Conservation (phyloP, 345 rosid species). For the Trapa bicornis region DNA sequence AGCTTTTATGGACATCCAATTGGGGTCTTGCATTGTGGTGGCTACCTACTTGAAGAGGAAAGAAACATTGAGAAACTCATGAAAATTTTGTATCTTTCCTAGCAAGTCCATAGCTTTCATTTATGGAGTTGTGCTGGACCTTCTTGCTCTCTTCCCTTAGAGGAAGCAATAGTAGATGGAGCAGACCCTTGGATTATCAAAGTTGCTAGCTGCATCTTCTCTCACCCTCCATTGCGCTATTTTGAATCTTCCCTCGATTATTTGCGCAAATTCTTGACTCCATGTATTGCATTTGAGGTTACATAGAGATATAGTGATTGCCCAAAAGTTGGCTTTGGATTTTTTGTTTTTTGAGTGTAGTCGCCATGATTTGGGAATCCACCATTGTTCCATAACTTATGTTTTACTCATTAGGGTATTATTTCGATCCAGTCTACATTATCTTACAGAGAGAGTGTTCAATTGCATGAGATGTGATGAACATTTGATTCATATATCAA, state of each 20-base stretch:
- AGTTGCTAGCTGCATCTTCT: slow-evolving; percentile 47
- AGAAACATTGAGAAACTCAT: slow-evolving; percentile 5
- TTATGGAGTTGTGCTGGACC: slow-evolving; percentile 38
- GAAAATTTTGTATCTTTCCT: slow-evolving; percentile 8
- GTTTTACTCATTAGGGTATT: slow-evolving; percentile 44
- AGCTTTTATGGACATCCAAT: too few species aligned
- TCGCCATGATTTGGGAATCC: slow-evolving; percentile 33
- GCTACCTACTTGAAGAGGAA: slow-evolving; percentile 21
- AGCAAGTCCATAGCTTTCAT: slow-evolving; percentile 5
- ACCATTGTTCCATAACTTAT: slow-evolving; percentile 48
- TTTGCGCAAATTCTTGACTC: slow-evolving; percentile 44
- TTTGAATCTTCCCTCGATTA: slow-evolving; percentile 35
- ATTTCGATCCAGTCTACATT: slow-evolving; percentile 46
- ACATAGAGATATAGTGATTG: slow-evolving; percentile 34
- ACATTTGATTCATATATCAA: slow-evolving; percentile 27
- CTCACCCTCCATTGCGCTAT: slow-evolving; percentile 18
- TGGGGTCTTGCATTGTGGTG: not conserved
- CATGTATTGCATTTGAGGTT: slow-evolving; percentile 49
- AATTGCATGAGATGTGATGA: slow-evolving; percentile 71
- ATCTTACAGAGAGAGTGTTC: slow-evolving; percentile 33
- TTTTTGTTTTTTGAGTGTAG: slow-evolving; percentile 42
- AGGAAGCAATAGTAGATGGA: slow-evolving; percentile 16
- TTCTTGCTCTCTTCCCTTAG: slow-evolving; percentile 20
- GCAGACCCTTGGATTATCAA: slow-evolving; percentile 67
- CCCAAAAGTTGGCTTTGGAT: slow-evolving; percentile 45